These are phyloP conservation scores for Asparagopsis taxiformis DNA, from an alignment of 31 red algal species.

Conservation along the genomic window DNA sequence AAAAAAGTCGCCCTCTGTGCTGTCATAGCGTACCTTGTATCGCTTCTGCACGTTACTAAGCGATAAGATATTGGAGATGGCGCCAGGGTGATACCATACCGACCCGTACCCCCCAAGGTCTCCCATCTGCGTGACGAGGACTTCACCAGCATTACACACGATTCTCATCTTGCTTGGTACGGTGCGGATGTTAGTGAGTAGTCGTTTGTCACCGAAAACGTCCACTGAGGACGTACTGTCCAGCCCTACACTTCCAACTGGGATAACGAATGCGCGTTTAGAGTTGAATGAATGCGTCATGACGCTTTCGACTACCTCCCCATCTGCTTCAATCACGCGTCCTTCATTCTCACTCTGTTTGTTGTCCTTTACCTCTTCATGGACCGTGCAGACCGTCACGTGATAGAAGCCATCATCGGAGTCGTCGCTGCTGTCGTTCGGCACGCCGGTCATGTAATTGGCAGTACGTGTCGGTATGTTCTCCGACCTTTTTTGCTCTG, in stretches of 20 bases:
- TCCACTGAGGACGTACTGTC: constrained; percentile 16
- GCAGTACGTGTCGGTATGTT: background rate
- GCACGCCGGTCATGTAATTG: constrained; percentile 7
- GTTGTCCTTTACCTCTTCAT: constrained; percentile 3
- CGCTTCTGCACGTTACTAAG: constrained; percentile 2
- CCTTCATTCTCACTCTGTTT: background rate
- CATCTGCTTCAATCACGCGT: background rate
- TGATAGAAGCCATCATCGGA: too few relatives aligned
- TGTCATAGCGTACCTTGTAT: constrained; percentile 14
- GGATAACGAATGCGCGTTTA: constrained; percentile 13
- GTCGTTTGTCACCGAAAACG: constrained; percentile 15
- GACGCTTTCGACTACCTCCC: constrained; percentile 2
- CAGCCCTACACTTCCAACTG: constrained; percentile 7
- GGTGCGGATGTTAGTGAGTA: constrained; percentile 21
- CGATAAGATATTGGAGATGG: constrained; percentile 28
- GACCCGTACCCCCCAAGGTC: constrained; percentile 12
- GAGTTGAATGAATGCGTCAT: constrained; percentile 28
- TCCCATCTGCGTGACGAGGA: constrained; percentile 10
- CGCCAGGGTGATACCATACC: constrained; percentile 10
- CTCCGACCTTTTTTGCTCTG: background rate
- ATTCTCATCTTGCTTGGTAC: constrained; percentile 8
- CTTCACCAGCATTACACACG: constrained; percentile 13
- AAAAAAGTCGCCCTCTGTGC: background rate
- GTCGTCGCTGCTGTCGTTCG: constrained; percentile 4
- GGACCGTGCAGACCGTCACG: constrained; percentile 10